A percentile compares a stretch with the other conserved stretches of the same genome.
These are phyloP conservation scores for Pleurotus djamor DNA, from an alignment of 768 basidiomycete species.

Conservation along the genomic window DNA sequence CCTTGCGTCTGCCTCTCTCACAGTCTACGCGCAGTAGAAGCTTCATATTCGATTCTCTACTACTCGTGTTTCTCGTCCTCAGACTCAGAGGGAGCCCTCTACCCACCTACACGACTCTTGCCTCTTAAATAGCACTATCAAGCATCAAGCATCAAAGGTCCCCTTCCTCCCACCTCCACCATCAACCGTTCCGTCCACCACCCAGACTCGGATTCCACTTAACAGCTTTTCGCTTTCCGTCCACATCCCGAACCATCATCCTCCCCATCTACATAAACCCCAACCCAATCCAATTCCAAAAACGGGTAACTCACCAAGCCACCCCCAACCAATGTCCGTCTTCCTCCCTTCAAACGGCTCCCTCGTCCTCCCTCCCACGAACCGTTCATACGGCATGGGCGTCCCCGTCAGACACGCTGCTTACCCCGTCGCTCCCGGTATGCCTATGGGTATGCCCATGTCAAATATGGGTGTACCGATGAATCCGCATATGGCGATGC, in stretches of 20 bases:
- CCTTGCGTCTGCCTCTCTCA: too few species aligned
- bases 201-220: too few species aligned
- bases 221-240: neutral
- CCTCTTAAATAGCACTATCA: too few species aligned
- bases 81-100: too few species aligned
- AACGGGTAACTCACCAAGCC: constrained; percentile 1
- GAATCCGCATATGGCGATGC: neutral
- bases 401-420: neutral
- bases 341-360: constrained; percentile 6
- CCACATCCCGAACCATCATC: neutral
- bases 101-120: too few species aligned
- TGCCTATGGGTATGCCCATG: neutral
- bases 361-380: neutral
- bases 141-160: too few species aligned
- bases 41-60: too few species aligned
- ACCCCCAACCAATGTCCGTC: neutral
- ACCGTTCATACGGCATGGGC: neutral
- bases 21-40: too few species aligned
- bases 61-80: too few species aligned
- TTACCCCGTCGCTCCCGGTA: neutral
- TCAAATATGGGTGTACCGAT: neutral
- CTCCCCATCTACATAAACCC: too few species aligned
- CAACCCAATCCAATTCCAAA: neutral
- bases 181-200: too few species aligned
- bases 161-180: too few species aligned